Evolutionary conservation across 1,284 basidiomycete genomes (phyloP), one percentile per base, ranked within the genome.

Genomic region (Neolentinus lepideus): DNA sequence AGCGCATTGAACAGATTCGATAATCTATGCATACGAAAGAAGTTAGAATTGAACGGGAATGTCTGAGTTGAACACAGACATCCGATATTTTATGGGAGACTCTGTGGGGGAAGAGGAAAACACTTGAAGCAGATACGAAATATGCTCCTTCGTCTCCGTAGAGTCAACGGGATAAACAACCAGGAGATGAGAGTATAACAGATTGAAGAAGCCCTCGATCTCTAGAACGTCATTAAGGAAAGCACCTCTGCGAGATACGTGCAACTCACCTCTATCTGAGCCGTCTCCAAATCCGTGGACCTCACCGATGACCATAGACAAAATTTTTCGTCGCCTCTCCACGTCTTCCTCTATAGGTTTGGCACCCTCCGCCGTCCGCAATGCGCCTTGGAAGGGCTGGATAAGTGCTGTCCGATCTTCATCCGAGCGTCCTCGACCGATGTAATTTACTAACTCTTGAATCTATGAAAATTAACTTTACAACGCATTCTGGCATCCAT

Each of bases 1-100:
- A 89, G 75, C 19, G 85, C 79, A 69, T 96, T 95, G 82, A 94
- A 95, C 33, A 94, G 73, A 70, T 94, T 94, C 53, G 90, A 88
- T 29, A 96, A 73, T 66, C 93, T 94, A 61, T 19, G 56, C 55
- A 52, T 27, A 51, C 4, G 4, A 16, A 46, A 4, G 27, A 35
- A 61, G 54, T 24, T 52, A 52, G 54, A n/a, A 45, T 48, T 38
- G 21, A n/a, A 45, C 53, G 25, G 48, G 54, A 43, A 10, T 47
- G 33, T 22, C 14, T 54, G 54, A 43, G 26, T 22, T 57, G 33
- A 43, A 51, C 53, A 61, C 81, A 61, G 66, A 90, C 88, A 88
- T 75, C 67, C 85, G 83, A 67, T 88, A 90, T 72, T 84, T 88
- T 60, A 83, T 73, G 19, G 76, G 66, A 24, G 78, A 63, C 38